Evolutionary conservation across 441 rosid genomes (phyloP), one percentile per base, ranked within the genome.

Genomic region (Flueggea neowawraea): DNA sequence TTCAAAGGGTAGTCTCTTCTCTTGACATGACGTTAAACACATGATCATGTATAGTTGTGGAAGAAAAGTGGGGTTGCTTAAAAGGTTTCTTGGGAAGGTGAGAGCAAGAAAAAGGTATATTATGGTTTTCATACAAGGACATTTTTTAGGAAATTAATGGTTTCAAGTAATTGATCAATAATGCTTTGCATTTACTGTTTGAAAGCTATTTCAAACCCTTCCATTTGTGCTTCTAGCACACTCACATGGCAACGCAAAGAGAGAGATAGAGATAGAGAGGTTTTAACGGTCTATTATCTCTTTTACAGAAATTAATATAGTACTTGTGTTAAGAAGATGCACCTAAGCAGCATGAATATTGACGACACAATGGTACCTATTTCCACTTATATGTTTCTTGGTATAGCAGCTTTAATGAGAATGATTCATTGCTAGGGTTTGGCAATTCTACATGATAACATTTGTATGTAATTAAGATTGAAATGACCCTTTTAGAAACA

Each of bases 141-240:
- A 69, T 72, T 36, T 36, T 60, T 59, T 62, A 67, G 65, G 52
- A 62, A 66, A 63, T 63, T 28, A 28, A 14, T 63, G 67, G 62
- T 62, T 70, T 60, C 76, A 75, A 70, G 80, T 66, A 75, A 72
- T 73, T 66, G 73, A 75, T 36, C 7, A 36, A 36, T 36, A 73
- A 58, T 55, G 61, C 69, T 65, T 62, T 65, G 66, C 71, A 62
- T 77, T 75, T 60, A 73, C 78, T 63, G 61, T 73, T 64, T 48
- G 79, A 75, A 73, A 78, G 80, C 80, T 68, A 58, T 66, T 54
- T 59, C 47, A 62, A 69, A 78, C 76, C 80, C 75, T 70, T 54
- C 74, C 55, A 57, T 67, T 55, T 72, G 51, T 69, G 64, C 62
- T 54, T 64, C 66, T 60, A 14, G 4, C 45, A 39, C 58, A 36